Evolutionary conservation across 2,329 filamentous ascomycete species (phyloP), one percentile per base, ranked within the genome.

Genomic region (Hawksworthiomyces lignivorus): DNA sequence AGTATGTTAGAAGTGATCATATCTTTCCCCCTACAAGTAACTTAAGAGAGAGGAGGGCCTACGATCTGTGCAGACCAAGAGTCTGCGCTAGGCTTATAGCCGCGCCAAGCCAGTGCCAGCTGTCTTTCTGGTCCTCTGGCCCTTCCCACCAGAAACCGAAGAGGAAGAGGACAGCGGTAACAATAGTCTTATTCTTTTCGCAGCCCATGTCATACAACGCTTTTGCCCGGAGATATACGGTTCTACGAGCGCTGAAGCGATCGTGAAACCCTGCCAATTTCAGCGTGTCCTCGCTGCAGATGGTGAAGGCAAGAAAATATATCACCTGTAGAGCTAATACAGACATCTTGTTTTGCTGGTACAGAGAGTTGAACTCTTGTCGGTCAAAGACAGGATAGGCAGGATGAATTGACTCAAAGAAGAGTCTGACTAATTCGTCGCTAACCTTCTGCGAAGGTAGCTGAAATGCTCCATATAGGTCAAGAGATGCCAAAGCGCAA

Each of bases 101-200:
- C 11, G 37, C 37, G 22, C 37, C 18, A 6, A 39, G 29, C 37
- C 37, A 39, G 29, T 39, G 37, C 37, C 37, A 39, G 19, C 29
- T 32, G 37, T 39, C 37, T 12, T 39, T 39, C 21, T 39, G 37
- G 29, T 39, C 37, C 29, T 39, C 37, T 2, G 37, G 37, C 3
- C 37, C 37, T 10, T 39, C 37, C 37, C 37, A 39, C 37, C 37
- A 39, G 37, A 39, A 39, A 17, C 37, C 37, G 7, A 39, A 33
- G 10, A 39, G 15, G 5, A 39, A 39, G 7, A 39, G 21, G 1
- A 39, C 37, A 7, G 29, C 29, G 2, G 30, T 30, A 6, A 39
- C 20, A 3, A 22, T 39, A 17, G 33, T 27, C 21, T 39, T 39
- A 21, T 39, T 39, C 29, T 39, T 33, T 7, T 39, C 37, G 21